Percentiles rank a stretch among this genome's conserved stretches.
phyloP scores from a whole-genome alignment of 2,329 filamentous ascomycete genomes.

The Pseudocercospora vitis region DNA sequence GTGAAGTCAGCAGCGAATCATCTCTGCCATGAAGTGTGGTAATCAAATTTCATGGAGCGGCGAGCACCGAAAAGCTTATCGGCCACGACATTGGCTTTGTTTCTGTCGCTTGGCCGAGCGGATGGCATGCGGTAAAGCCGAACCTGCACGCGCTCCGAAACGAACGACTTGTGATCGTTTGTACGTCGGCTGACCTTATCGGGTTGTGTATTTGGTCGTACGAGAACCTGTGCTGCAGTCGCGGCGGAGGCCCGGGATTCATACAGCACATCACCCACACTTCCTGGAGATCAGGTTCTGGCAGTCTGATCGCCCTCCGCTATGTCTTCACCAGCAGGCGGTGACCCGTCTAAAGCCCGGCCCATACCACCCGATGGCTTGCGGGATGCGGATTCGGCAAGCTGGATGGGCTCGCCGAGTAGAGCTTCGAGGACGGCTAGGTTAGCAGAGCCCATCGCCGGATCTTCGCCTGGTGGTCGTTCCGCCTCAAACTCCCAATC shows the following conservation, averaged over 20 bases:
- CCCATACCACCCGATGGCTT: constrained; percentile 27
- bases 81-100: not conserved
- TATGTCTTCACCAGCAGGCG: constrained; percentile 1
- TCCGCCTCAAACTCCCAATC: constrained; percentile 24
- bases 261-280: not conserved
- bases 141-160: not conserved
- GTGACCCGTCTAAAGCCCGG: constrained; percentile 21
- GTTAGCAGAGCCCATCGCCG: constrained; percentile 31
- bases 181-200: constrained; percentile 2
- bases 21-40: not conserved
- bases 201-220: too few species aligned
- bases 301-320: not conserved
- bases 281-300: not conserved
- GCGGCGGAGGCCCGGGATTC: not conserved
- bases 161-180: not conserved
- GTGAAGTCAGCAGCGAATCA: too few species aligned
- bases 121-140: not conserved
- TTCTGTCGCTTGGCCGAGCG: not conserved
- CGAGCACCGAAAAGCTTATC: not conserved
- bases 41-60: not conserved
- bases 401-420: constrained; percentile 40
- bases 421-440: constrained; percentile 46
- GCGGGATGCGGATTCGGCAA: constrained; percentile 22
- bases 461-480: constrained; percentile 26
- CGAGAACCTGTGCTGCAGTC: not conserved